Base-by-base conservation (phyloP, 169 alveolate genomes). In the Eimeria tenella region DNA sequence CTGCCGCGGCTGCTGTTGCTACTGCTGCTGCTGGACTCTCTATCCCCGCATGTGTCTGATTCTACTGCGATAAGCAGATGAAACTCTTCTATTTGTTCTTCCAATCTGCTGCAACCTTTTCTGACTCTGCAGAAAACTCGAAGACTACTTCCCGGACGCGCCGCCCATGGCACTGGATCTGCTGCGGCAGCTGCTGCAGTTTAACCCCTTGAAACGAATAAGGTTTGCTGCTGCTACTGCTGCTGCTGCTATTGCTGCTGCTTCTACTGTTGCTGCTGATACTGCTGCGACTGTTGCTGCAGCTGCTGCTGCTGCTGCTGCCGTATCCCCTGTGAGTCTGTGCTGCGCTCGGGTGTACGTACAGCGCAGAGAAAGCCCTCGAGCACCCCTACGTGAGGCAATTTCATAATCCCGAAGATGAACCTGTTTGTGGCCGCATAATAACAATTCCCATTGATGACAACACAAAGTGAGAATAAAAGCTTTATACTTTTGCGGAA, bases 321-420 rank as follows among this genome's bases (percentile, higher is more conserved):
- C 63, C 8, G 0, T 75, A 10, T 9, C 60, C 9, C 6, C 62
- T 21, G 52, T 21, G 7, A 15, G 8, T 70, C 31, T 7, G 49
- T 9, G 15, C 52, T 55, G 56, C 15, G 79, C 49, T 70, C 15
- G 53, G 53, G 71, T 49, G 49, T 71, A 31, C 71, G 75, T 73
- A 19, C 96, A 97, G 99, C 73, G 98, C 98, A 55, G 98, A 97
- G 90, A 96, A 98, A 87, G 99, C 99, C 2, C 93, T 98, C 17
- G 96, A 96, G 87, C 99, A 98, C 86, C 98, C 98, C 56, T 98
- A 96, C 95, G 98, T 98, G 63, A 95, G 97, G 15, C 97, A 97
- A 74, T 98, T 98, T 93, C 99, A 98, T 89, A 97, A 97, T 70
- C 98, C 98, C 55, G 99, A 97, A 23, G 99, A 98, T 52, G 99